phyloP scores from a whole-genome alignment of 2,329 filamentous ascomycete genomes.

The Penicillium sp. region DNA sequence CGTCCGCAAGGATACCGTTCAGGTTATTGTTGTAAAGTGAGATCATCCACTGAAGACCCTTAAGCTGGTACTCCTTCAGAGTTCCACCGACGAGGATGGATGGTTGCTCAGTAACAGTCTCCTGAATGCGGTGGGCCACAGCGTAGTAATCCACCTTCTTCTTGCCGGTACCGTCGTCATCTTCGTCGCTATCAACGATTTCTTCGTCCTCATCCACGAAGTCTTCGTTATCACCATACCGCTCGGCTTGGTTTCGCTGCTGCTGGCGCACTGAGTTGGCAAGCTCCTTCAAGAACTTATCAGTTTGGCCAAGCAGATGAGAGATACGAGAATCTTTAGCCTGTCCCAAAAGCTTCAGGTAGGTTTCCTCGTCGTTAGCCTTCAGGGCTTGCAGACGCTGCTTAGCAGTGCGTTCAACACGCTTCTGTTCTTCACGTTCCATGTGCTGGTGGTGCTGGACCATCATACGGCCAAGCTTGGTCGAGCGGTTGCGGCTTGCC shows the following conservation, averaged over 20 bases:
- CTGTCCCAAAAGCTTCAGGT: constrained; percentile 94
- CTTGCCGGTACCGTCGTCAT: constrained; percentile 55
- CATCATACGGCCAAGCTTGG: constrained; percentile 88
- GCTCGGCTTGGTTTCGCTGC: constrained; percentile 73
- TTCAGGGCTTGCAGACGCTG: constrained; percentile 98
- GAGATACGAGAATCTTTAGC: constrained; percentile 99
- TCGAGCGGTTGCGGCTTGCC: constrained; percentile 65
- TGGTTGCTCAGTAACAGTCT: constrained; percentile 80
- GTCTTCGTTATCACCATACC: constrained; percentile 62
- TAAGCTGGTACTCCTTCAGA: constrained; percentile 95
- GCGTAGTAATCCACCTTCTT: constrained; percentile 98
- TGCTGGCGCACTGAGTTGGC: constrained; percentile 91
- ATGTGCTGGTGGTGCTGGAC: constrained; percentile 86
- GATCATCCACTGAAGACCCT: constrained; percentile 99
- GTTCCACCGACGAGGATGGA: constrained; percentile 81
- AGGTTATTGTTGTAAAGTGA: constrained; percentile 99
- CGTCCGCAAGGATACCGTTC: constrained; percentile 95
- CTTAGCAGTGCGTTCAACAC: constrained; percentile 94
- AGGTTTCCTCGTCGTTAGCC: constrained; percentile 98
- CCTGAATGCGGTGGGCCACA: constrained; percentile 91
- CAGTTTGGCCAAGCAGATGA: constrained; percentile 90
- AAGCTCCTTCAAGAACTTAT: constrained; percentile 93
- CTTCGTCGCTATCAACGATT: constrained; percentile 60
- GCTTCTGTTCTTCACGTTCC: constrained; percentile 98
- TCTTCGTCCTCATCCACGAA: constrained; percentile 57